Percentiles rank a stretch among this genome's conserved stretches.
These are phyloP conservation scores for Lachancea fermentati DNA, from an alignment of 805 yeast genomes.

Conservation along the genomic window DNA sequence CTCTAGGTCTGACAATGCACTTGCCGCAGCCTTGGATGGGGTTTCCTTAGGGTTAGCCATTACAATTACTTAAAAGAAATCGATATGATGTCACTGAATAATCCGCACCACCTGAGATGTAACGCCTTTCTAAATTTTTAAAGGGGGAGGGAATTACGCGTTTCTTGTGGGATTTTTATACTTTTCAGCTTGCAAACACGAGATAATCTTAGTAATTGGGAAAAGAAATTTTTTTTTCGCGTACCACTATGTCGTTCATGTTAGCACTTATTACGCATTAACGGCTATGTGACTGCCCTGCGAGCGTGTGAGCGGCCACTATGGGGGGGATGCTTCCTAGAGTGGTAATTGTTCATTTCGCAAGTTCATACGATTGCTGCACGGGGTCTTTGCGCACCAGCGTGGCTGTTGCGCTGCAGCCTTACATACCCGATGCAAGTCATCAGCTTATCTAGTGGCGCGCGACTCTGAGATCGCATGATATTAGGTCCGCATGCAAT, in stretches of 20 bases:
- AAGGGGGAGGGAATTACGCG: not conserved
- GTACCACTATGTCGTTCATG: not conserved
- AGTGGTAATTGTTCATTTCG: no score
- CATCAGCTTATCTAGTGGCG: not conserved
- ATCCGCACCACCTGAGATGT: not conserved
- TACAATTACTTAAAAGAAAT: not conserved
- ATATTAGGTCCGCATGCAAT: no score
- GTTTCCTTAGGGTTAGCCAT: constrained; percentile 51
- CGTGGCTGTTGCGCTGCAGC: not conserved
- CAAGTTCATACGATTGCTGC: no score
- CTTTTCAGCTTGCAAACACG: not conserved
- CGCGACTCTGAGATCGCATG: not conserved
- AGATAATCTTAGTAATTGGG: not conserved
- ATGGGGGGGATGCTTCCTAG: no score
- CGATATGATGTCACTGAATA: not conserved
- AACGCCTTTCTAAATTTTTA: not conserved
- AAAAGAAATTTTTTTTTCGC: not conserved
- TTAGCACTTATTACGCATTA: not conserved
- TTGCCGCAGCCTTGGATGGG: constrained; percentile 61
- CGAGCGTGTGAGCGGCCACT: not conserved
- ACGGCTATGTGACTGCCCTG: no score
- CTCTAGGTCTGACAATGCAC: constrained; percentile 48
- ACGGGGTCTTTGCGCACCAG: no score
- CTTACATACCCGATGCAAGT: not conserved
- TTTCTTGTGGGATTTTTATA: not conserved